Evolutionary conservation across 2,329 filamentous ascomycete genomes (phyloP).

Genomic region (Helotiales sp.): DNA sequence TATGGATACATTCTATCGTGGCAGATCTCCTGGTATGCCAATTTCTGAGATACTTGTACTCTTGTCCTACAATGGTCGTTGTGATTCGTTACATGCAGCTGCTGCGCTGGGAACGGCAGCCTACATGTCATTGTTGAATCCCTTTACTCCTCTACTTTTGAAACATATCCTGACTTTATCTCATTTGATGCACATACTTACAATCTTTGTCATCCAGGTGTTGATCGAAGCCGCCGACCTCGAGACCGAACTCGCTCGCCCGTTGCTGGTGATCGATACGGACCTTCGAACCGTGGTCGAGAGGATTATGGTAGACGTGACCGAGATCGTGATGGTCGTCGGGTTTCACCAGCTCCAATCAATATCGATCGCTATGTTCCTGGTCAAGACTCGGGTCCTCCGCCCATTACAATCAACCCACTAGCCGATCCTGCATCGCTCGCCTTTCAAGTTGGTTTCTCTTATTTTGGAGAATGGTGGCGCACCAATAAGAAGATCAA

Average conservation of each 20-base stretch:
- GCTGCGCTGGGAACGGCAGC: conserved; percentile 9
- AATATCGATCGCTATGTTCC: conserved; percentile 88
- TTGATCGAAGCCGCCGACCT: conserved; percentile 57
- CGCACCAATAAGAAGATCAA: conserved; percentile 81
- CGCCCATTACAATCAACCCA: conserved; percentile 65
- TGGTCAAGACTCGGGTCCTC: conserved; percentile 63
- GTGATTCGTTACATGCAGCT: conserved; percentile 23
- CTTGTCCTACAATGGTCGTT: neutral
- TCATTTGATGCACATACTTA: conserved; percentile 28
- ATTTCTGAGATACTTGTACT: conserved; percentile 12
- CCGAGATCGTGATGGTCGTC: conserved; percentile 64
- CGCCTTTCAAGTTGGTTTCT: conserved; percentile 82
- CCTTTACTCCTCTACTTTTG: neutral
- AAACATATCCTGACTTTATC: neutral
- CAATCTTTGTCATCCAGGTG: conserved; percentile 48
- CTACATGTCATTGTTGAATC: neutral
- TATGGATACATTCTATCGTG: conserved; percentile 66
- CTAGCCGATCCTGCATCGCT: conserved; percentile 74
- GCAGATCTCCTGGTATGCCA: conserved; percentile 72
- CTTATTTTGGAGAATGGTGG: conserved; percentile 88
- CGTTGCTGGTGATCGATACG: conserved; percentile 72
- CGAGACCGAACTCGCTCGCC: conserved; percentile 75
- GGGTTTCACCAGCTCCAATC: conserved; percentile 63
- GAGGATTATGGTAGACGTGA: conserved; percentile 66
- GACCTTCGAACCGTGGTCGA: conserved; percentile 67